Conservation (phyloP, 129 eudicot genomes). For the Helianthus annuus region HanXRQr2.0-SUNRISE NC_035441.2:145056243-145056742, state of each 20-base stretch:
- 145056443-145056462: constrained; percentile 7
- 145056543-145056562: too few species aligned
- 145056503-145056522: too few species aligned
- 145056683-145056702: constrained; percentile 22
- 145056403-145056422: background rate
- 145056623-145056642: constrained; percentile 20
- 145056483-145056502: constrained; percentile 12
- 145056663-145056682: constrained; percentile 27
- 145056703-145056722: constrained; percentile 24
- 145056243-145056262: too few species aligned
- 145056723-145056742: constrained; percentile 27
- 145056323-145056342: too few species aligned
- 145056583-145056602: constrained; percentile 6
- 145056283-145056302: too few species aligned
- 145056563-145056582: constrained; percentile 2
- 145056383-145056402: too few species aligned
- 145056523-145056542: too few species aligned
- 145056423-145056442: background rate
- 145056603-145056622: constrained; percentile 15
- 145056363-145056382: too few species aligned
- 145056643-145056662: constrained; percentile 26
- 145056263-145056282: too few species aligned
- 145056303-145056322: too few species aligned
- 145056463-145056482: background rate
- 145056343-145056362: too few species aligned